phyloP scores from a whole-genome alignment of 1,284 basidiomycete genomes.

The Psilocybe mexicana region DNA sequence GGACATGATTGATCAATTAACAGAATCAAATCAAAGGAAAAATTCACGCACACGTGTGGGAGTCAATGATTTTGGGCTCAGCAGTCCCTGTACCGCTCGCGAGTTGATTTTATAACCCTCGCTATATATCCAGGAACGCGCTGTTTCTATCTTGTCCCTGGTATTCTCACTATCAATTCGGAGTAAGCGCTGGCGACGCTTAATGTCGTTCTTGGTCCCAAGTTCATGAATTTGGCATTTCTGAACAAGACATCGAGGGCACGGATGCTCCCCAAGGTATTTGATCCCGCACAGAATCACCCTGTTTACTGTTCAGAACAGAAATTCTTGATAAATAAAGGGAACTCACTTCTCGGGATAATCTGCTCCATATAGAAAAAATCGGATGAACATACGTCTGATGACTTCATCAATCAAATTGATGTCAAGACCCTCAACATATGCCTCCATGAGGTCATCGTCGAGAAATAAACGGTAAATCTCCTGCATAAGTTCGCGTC shows the following conservation, averaged over 20 bases:
- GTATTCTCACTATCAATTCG: conserved; percentile 12
- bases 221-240: conserved; percentile 23
- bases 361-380: conserved; percentile 36
- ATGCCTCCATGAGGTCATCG: conserved; percentile 27
- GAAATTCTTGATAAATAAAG: not conserved
- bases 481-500: conserved; percentile 33
- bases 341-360: conserved; percentile 36
- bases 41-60: conserved; percentile 16
- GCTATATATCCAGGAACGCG: conserved; percentile 18
- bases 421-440: conserved; percentile 28
- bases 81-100: conserved; percentile 6
- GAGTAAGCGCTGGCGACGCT: not conserved
- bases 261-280: conserved; percentile 25
- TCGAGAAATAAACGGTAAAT: conserved; percentile 27
- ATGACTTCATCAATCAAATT: conserved; percentile 27
- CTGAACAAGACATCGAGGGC: conserved; percentile 24
- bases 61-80: conserved; percentile 12
- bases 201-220: conserved; percentile 22
- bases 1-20: not conserved
- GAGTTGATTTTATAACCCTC: conserved; percentile 12
- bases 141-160: conserved; percentile 12
- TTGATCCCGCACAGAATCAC: conserved; percentile 28
- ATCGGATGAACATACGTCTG: conserved; percentile 26
- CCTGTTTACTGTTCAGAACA: conserved; percentile 14
- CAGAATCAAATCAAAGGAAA: not conserved